Evolutionary conservation across 2,329 filamentous ascomycete genomes (phyloP).

Genomic region (Rhynchosporium graminicola): DNA sequence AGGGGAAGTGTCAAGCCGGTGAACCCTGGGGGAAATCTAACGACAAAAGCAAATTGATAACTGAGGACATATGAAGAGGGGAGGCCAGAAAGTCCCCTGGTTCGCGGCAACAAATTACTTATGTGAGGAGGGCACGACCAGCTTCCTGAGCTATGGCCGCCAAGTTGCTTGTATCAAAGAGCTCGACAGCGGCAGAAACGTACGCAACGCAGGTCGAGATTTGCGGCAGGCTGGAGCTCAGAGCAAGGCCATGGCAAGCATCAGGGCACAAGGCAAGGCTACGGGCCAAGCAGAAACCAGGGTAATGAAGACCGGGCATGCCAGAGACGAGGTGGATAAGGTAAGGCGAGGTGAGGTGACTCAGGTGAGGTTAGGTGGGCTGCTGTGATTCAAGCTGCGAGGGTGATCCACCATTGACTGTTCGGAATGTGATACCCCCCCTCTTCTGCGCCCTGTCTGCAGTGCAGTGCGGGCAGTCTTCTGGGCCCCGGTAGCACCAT

Average conservation of each 20-base stretch:
- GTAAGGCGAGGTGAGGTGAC: not conserved
- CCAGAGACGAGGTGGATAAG: conserved; percentile 19
- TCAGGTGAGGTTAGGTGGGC: not conserved
- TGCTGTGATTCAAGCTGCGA: conserved; percentile 27
- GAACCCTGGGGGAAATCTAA: conserved; percentile 24
- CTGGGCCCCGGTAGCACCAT: conserved; percentile 2
- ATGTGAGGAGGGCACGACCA: conserved; percentile 26
- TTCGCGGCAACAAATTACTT: conserved; percentile 30
- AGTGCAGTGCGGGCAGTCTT: not conserved
- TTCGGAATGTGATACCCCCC: conserved; percentile 27
- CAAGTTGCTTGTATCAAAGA: conserved; percentile 32
- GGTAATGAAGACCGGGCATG: conserved; percentile 13
- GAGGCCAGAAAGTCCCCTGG: conserved; percentile 23
- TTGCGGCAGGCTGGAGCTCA: conserved; percentile 19
- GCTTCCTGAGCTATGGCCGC: conserved; percentile 32
- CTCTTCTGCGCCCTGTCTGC: conserved; percentile 17
- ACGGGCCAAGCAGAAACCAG: conserved; percentile 12
- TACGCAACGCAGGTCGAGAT: conserved; percentile 23
- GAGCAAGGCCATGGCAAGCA: conserved; percentile 13
- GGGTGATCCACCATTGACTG: conserved; percentile 34
- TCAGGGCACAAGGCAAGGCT: conserved; percentile 16
- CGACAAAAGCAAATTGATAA: conserved; percentile 32
- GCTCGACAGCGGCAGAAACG: conserved; percentile 25
- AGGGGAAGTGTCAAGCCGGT: conserved; percentile 18
- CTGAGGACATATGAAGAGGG: conserved; percentile 20